phyloP scores from a whole-genome alignment of 163 green algal species.

The Smithsoniella earleae region DNA sequence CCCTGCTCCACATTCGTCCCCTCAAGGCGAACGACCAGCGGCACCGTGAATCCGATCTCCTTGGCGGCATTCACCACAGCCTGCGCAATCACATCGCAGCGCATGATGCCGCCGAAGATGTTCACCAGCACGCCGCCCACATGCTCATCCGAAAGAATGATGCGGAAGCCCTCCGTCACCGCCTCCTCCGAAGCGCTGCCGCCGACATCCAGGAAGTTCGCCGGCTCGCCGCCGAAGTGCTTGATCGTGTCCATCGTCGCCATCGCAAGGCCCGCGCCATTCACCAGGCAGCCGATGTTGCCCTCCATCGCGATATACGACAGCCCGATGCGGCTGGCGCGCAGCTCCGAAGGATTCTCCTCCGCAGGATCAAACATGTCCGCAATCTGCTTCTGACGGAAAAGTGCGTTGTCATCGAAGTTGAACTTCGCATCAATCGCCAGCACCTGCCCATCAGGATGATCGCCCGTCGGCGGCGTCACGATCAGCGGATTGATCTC shows the following conservation, averaged over 20 bases:
- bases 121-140: slow-evolving; percentile 38
- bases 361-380: slow-evolving; percentile 30
- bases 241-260: no score
- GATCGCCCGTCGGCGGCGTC: no score
- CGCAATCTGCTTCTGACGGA: slow-evolving; percentile 34
- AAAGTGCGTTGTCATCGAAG: slow-evolving; percentile 36
- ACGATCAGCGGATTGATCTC: no score
- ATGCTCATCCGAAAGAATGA: slow-evolving; percentile 32
- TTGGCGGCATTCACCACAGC: slow-evolving; percentile 33
- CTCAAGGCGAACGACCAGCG: slow-evolving; percentile 34
- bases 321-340: slow-evolving; percentile 28
- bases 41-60: slow-evolving; percentile 32
- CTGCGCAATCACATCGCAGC: slow-evolving; percentile 36
- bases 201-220: no score
- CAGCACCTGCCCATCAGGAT: slow-evolving; percentile 32
- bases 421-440: slow-evolving; percentile 34
- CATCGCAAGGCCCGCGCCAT: slow-evolving; percentile 39
- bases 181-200: no score
- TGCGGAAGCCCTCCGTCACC: no score
- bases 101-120: slow-evolving; percentile 40
- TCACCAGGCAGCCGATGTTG: slow-evolving; percentile 38
- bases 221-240: no score
- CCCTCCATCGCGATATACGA: slow-evolving; percentile 35
- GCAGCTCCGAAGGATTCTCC: slow-evolving; percentile 33
- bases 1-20: slow-evolving; percentile 35